Evolutionary conservation across 2,329 filamentous ascomycete species (phyloP).

Genomic region (Dactylellina cionopaga): DNA sequence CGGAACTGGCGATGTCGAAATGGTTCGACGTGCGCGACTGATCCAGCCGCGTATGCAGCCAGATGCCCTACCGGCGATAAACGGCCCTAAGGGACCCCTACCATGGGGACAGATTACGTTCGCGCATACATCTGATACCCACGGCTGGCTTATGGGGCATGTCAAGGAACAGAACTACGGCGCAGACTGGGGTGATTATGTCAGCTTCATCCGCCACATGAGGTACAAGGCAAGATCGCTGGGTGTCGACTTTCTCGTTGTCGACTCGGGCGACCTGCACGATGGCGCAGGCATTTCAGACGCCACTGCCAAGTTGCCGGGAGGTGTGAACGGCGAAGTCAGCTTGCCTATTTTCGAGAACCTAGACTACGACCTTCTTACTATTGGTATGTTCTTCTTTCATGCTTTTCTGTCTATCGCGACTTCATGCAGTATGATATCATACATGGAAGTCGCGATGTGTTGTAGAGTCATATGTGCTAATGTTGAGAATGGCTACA

Average conservation of each 20-base stretch:
- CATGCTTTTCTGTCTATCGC: background rate
- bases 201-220: conserved; percentile 89
- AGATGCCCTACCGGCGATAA: conserved; percentile 29
- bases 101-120: conserved; percentile 50
- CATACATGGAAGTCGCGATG: background rate
- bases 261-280: conserved; percentile 81
- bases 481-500: conserved; percentile 13
- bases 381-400: conserved; percentile 63
- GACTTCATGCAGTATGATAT: background rate
- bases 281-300: conserved; percentile 73
- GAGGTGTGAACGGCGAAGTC: conserved; percentile 57
- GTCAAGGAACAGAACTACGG: conserved; percentile 93
- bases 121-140: conserved; percentile 50
- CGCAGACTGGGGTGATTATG: conserved; percentile 97
- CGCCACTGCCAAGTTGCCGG: conserved; percentile 62
- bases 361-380: conserved; percentile 67
- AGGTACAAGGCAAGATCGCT: conserved; percentile 78
- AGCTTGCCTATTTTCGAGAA: conserved; percentile 64
- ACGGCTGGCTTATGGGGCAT: conserved; percentile 88
- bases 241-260: conserved; percentile 85
- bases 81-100: conserved; percentile 43
- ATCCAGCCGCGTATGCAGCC: conserved; percentile 51
- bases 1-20: conserved; percentile 45
- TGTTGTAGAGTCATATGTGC: background rate
- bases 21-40: conserved; percentile 44